Evolutionary conservation across 768 basidiomycete species (phyloP), one percentile per base, ranked within the genome.

Genomic region (Boletus subcaerulescens): DNA sequence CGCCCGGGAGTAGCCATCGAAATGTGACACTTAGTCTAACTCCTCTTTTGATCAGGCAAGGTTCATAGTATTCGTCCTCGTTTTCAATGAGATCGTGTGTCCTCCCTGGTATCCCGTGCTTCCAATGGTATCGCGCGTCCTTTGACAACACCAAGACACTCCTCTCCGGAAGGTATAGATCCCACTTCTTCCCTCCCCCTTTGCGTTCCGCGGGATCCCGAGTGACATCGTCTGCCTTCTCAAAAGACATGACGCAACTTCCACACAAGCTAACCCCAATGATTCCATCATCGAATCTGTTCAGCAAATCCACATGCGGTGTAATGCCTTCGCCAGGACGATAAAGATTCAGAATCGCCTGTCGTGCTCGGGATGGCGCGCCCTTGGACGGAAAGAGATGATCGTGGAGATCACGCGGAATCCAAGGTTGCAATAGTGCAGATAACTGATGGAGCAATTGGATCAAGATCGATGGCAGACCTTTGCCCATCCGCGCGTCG

Each of bases 281-380:
- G 49, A 98, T 95, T 1, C 91, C 93, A 65, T 96, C 91, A 8
- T 82, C 92, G 64, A 89, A 98, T 14, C 95, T 83, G 26, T 77
- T 73, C 4, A 91, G 79, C 22, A 98, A 77, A 65, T 98, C 95
- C 41, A 98, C 80, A 61, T 98, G 95, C 0, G 91, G 81, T 0
- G 85, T 76, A 60, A 98, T 98, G 12, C 95, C 95, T 67, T 93
- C 84, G 8, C 95, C 95, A 0, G 93, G 91, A 20, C 74, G 74
- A 68, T 98, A 98, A 2, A 94, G 75, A 67, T 98, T 98, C 49
- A 98, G 61, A 52, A 98, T 98, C 1, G 85, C 90, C 66, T 98
- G 94, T 26, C 92, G 79, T 0, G 90, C 86, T 24, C 70, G 56
- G 49, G 71, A 68, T 31, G 77, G 72, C 42, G 64, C 60, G 6